A percentile compares a stretch with the other conserved stretches of the same genome.
These are phyloP conservation scores for Phaeosphaeria sp. DNA, from an alignment of 2,329 filamentous ascomycete genomes.

Conservation along the genomic window DNA sequence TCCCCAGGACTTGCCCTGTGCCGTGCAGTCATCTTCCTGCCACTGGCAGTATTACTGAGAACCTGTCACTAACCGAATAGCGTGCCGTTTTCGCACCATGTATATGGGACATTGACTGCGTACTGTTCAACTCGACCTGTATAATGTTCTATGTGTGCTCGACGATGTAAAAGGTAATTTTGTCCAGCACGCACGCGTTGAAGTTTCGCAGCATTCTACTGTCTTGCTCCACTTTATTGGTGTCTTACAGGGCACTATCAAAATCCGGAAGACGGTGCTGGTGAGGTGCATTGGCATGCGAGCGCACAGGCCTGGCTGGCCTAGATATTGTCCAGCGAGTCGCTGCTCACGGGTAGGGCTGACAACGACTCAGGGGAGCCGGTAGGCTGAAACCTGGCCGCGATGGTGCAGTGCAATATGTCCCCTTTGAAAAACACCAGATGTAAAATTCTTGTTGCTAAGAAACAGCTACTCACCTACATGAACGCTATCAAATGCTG, in stretches of 20 bases:
- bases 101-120: background rate
- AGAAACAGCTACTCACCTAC: background rate
- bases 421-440: background rate
- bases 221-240: background rate
- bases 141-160: background rate
- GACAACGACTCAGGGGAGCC: slow-evolving; percentile 1
- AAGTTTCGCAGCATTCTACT: background rate
- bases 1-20: background rate
- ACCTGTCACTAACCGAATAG: no score
- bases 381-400: background rate
- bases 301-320: background rate
- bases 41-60: background rate
- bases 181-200: background rate
- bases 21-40: background rate
- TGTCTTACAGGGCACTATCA: background rate
- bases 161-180: background rate
- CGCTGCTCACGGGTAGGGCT: slow-evolving; percentile 9
- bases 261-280: background rate
- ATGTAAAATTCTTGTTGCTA: background rate
- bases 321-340: slow-evolving; percentile 5
- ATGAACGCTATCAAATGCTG: background rate
- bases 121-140: no score
- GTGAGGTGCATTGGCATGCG: background rate
- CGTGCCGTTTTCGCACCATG: background rate
- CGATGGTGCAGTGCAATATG: background rate